Percentiles rank a stretch among this genome's conserved stretches.
These are phyloP conservation scores for Hanseniaspora hatyaiensis DNA, from an alignment of 805 yeast genomes.

Conservation along the genomic window DNA sequence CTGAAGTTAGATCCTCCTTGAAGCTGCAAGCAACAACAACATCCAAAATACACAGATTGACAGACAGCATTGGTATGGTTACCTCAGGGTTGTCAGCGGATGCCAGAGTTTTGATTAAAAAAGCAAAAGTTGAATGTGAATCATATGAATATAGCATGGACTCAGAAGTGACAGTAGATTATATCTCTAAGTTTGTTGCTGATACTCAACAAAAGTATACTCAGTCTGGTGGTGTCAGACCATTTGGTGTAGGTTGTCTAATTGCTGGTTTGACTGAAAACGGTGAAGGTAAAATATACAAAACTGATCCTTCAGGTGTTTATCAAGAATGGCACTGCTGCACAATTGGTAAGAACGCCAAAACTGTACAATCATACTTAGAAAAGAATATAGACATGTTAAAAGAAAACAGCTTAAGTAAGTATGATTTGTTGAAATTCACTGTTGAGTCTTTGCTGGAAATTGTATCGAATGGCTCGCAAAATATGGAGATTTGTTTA, in stretches of 20 bases:
- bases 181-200: conserved; percentile 88
- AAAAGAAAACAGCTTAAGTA: conserved; percentile 33
- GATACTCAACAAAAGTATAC: conserved; percentile 95
- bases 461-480: conserved; percentile 96
- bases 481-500: conserved; percentile 85
- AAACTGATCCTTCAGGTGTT: conserved; percentile 95
- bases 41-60: conserved; percentile 81
- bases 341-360: conserved; percentile 88
- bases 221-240: conserved; percentile 96
- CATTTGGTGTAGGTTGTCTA: conserved; percentile 90
- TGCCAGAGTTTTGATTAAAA: conserved; percentile 85
- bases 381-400: conserved; percentile 49
- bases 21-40: conserved; percentile 93
- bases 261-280: conserved; percentile 91
- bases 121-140: conserved; percentile 94
- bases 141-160: conserved; percentile 87
- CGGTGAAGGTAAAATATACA: conserved; percentile 62
- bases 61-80: conserved; percentile 79
- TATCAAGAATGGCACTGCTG: conserved; percentile 97
- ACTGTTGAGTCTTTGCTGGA: conserved; percentile 81
- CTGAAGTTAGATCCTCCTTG: conserved; percentile 90
- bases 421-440: conserved; percentile 53
- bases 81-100: conserved; percentile 99
- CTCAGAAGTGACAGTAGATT: conserved; percentile 85
- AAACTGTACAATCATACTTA: conserved; percentile 88